These are phyloP conservation scores for Cicer judaicum DNA, from an alignment of 306 rosid genomes.

Conservation along the genomic window DNA sequence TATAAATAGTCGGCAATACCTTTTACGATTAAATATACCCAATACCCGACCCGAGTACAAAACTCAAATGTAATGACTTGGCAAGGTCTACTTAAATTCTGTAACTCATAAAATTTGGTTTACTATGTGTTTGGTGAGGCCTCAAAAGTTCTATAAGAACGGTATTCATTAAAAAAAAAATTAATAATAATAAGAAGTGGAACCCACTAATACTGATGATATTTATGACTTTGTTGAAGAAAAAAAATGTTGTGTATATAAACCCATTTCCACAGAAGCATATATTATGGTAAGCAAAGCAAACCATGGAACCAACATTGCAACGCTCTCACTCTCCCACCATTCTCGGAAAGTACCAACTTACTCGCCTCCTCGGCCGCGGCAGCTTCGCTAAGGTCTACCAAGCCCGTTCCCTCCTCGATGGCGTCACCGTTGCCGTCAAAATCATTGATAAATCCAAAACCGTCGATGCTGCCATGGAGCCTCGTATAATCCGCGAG, in stretches of 20 bases:
- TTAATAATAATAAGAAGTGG: too few species aligned
- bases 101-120: too few species aligned
- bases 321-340: slow-evolving; percentile 36
- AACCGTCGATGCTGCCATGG: slow-evolving; percentile 61
- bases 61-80: too few species aligned
- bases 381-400: slow-evolving; percentile 90
- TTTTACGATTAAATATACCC: too few species aligned
- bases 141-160: too few species aligned
- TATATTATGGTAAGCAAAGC: not conserved
- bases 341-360: slow-evolving; percentile 71
- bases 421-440: slow-evolving; percentile 64
- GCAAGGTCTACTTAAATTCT: too few species aligned
- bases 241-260: slow-evolving; percentile 27
- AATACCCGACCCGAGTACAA: too few species aligned
- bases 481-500: slow-evolving; percentile 73
- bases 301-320: slow-evolving; percentile 61
- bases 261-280: not conserved
- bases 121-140: too few species aligned
- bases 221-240: not conserved
- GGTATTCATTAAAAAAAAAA: not conserved
- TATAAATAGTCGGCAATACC: too few species aligned
- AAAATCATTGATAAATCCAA: slow-evolving; percentile 77
- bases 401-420: slow-evolving; percentile 58
- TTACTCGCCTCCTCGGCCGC: slow-evolving; percentile 66
- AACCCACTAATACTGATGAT: not conserved